Evolutionary conservation across 2,329 filamentous ascomycete species (phyloP), one percentile per base, ranked within the genome.

Genomic region (Pestalotiopsis sp.): DNA sequence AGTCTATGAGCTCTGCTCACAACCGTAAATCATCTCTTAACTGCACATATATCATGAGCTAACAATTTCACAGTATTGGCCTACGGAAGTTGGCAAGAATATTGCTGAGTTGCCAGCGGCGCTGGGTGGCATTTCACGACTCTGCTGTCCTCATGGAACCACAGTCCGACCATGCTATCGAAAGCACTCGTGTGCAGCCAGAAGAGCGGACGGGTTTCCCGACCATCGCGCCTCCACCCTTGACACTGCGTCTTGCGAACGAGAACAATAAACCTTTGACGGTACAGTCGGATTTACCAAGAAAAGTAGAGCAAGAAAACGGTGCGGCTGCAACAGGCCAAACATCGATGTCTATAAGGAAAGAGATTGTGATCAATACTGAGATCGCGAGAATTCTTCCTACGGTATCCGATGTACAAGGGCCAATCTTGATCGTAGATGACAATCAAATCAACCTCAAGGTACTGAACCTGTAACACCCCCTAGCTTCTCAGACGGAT

Each of bases 391-490:
- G 20, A 56, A 11, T 38, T 11, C 22, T n/a, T 38, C 17, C 14
- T n/a, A 13, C 13, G 52, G 24, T 22, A 35, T 13, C 39, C 6
- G 52, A 65, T n/a, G 22, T 30, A 38, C 39, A 20, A 63, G 52
- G 11, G 20, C 44, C 52, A 24, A 56, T 65, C 13, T 38, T 83
- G 0, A 74, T 83, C 0, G 81, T 82, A 0, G 80, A 83, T 24
- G 81, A 82, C 65, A 82, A 82, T 65, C 68, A 71, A 1, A 81
- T 83, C 67, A 83, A 83, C 52, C 67, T 81, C 0, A 65, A 56
- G 63, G 63, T 65, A 56, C 9, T 24, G n/a, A 48, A 35, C 14
- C 20, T 35, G 17, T 20, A n/a, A 26, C 26, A 10, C 62, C 2
- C 10, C 3, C 24, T 30, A 11, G 2, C 3, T 5, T 17, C 22